Evolutionary conservation across 495 filamentous ascomycete genomes (phyloP), one percentile per base, ranked within the genome.

Genomic region (Ascodesmis nigricans): DNA sequence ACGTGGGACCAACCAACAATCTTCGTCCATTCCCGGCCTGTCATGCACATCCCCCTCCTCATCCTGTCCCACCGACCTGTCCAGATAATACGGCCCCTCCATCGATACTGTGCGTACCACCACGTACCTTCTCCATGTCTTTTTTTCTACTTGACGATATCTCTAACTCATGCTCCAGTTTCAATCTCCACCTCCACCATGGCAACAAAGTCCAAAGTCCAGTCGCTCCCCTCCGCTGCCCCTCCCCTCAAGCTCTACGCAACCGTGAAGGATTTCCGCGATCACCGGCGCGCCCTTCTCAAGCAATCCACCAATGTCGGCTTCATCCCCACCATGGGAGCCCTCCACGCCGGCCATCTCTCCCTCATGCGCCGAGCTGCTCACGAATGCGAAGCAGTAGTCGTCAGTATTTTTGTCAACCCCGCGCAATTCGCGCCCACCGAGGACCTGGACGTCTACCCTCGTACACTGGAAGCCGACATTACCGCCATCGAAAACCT

Each of bases 251-350:
- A 75, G 53, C 58, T 91, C 45, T 72, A 87, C 55, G 73, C 72
- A 40, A 69, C 75, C 44, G 67, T 83, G 38, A 55, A 71, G 13
- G 56, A 62, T 1, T 62, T 93, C 22, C 80, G 82, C 30, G 53
- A 66, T 46, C 68, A 73, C 57, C 77, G 83, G 10, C 66, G 64
- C 1, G 58, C 69, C 19, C 66, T 84, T 20, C 58, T 74, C 27
- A 60, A 71, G 32, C 62, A 70, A 42, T 63, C 72, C 49, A 69
- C 73, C 21, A 71, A 71, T 11, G 70, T 97, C 31, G 81, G 76
- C 28, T 67, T 97, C 6, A 80, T 97, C 5, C 87, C 87, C 0
- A 97, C 87, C 6, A 93, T 97, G 84, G 87, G 87, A 24, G 87
- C 87, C 10, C 66, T 97, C 0, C 87, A 97, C 54, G 66, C 75